Base-by-base conservation (phyloP, 2,329 filamentous ascomycete species). In the Meredithiella fracta region DNA sequence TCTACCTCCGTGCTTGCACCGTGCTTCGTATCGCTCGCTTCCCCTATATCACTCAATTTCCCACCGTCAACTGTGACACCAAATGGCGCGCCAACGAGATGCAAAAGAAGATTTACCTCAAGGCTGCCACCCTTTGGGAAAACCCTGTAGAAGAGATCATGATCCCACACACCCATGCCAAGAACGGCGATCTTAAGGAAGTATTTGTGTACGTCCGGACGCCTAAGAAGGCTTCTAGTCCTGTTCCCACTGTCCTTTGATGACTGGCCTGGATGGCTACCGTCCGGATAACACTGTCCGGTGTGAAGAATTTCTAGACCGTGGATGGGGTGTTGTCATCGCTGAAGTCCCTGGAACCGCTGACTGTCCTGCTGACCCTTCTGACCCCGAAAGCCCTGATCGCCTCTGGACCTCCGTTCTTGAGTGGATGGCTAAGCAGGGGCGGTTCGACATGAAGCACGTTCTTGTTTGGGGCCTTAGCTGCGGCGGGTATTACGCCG, bases 21-120 rank as follows among this genome's bases (percentile, higher is more conserved):
- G 73, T 88, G n/a, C 82, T 85, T 66, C 76, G 85, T 54, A 87
- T 89, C 61, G 75, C 82, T 0, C 75, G 85, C 15, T 88, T 89
- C 63, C 84, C 85, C 2, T 75, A 76, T 61, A 69, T 76, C 60
- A 66, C 69, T 2, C 60, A 64, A 2, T 69, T 66, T 52, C 71
- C 73, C 0, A 53, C 58, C 1, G 59, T 70, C 42, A 71, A 62
- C 61, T 69, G 70, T 47, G 64, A 66, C 1, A 64, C 67, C 51
- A 82, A 88, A 66, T 75, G 78, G 60, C 65, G 73, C 26, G 83
- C 82, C 1, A 88, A 83, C 77, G 69, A 74, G 61, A 68, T 73
- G 55, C 82, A 86, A 62, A 87, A 86, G 65, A 66, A 73, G 26
- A 73, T 75, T 0, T 85, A 83, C 60, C 65, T 79, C 51, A 79